Evolutionary conservation across 2,329 filamentous ascomycete species (phyloP), one percentile per base, ranked within the genome.

Genomic region (Diaporthe batatas): DNA sequence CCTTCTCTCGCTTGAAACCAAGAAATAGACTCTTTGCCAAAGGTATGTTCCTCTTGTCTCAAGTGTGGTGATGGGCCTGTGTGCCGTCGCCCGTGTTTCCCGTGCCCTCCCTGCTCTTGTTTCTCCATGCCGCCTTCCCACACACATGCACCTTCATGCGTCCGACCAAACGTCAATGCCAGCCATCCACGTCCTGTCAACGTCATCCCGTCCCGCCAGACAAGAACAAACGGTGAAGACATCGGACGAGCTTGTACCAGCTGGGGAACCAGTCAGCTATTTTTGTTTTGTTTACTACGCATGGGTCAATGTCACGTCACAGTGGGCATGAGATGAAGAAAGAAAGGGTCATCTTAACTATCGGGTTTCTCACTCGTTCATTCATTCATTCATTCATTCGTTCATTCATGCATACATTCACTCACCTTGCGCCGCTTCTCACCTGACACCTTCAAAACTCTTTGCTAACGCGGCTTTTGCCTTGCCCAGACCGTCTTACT

Each of bases 401-500:
- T 21, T n/a, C 44, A 21, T 21, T n/a, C 44, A 21, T n/a, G 12
- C 21, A 44, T 47, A 12, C 53, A 25, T 25, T 23, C 44, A 29
- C 29, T 25, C 34, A 32, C 7, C 18, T 47, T 39, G 49, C 67
- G 10, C 34, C 3, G 10, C 12, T 69, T 23, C 39, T 47, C n/a
- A 72, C n/a, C 32, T 8, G 10, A 14, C 47, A 25, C 29, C 12
- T 5, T 34, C 18, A 6, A 65, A 6, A 29, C 29, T 44, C 42
- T 44, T 51, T 53, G 72, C 72, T 74, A 72, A 74, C 49, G 10
- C 47, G 12, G 18, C 36, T 29, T 71, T 16, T n/a, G 11, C 10
- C 21, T 34, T 12, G 18, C 23, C 36, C 55, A 74, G 72, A 70
- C 23, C 54, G 68, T 64, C 57, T 74, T 72, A 65, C 57, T 59